These are phyloP conservation scores for Pleodorina starrii DNA, from an alignment of 139 green algal species.

Conservation along the genomic window DNA sequence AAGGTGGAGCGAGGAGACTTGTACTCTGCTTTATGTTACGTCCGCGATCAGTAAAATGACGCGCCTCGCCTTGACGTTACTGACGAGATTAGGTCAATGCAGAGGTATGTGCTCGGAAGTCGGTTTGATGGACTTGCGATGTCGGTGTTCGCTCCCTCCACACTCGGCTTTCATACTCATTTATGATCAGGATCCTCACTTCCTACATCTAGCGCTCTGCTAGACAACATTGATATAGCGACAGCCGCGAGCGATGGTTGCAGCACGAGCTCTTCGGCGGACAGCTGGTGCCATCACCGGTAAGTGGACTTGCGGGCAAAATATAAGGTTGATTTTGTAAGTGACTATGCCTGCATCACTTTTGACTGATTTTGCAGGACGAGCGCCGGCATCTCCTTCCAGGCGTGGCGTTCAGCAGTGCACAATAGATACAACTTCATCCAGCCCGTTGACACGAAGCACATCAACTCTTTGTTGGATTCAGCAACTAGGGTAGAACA, in stretches of 20 bases:
- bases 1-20: too few relatives aligned
- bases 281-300: not conserved
- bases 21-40: too few relatives aligned
- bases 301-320: not conserved
- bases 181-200: slow-evolving; percentile 18
- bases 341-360: too few relatives aligned
- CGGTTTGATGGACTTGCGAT: too few relatives aligned
- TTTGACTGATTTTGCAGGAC: not conserved
- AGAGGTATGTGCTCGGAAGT: not conserved
- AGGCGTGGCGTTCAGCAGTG: not conserved
- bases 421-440: slow-evolving; percentile 33
- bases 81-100: not conserved
- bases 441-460: slow-evolving; percentile 32
- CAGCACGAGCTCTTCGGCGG: not conserved
- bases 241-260: not conserved
- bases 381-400: not conserved
- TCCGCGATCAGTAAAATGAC: not conserved
- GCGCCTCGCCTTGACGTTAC: not conserved
- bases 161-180: too few relatives aligned
- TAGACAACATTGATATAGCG: not conserved
- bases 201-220: not conserved
- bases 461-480: not conserved
- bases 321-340: not conserved
- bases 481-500: slow-evolving; percentile 19
- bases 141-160: too few relatives aligned